Base-by-base conservation (phyloP, 768 basidiomycete genomes). In the Boletus sp. region DNA sequence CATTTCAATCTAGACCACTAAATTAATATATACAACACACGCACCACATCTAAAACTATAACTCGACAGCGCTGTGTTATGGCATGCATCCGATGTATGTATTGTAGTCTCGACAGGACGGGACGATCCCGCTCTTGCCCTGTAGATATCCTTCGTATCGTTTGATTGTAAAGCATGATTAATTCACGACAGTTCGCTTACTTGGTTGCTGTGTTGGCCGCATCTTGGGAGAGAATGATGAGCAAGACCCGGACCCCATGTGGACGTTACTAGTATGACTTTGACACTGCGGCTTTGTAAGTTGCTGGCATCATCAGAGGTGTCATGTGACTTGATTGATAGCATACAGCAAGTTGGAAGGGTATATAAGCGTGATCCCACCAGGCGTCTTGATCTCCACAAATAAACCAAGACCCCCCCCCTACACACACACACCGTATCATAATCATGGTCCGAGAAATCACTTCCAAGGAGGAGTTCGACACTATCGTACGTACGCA, bases 401-500 rank as follows among this genome's bases (percentile, higher is more conserved):
- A 7, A 40, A 40, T 7, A 32, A 14, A 7, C 10, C 14, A 28
- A 41, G 32, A 55, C 8, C 14, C 5, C 9, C 20, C 15, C 17
- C 14, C 10, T 7, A n/a, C n/a, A n/a, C n/a, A n/a, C n/a, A n/a
- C n/a, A n/a, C n/a, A n/a, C n/a, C n/a, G n/a, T n/a, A 28, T 7
- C n/a, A 44, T 20, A 28, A 50, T 10, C 44, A 63, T 59, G 61
- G 62, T 63, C 17, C 1, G 29, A 28, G 0, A 9, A 5, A 56
- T 63, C 30, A 7, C 1, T 1, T 47, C 54, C 18, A 12, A 33
- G 9, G 11, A 6, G 1, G 3, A 63, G 11, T 63, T 56, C 41
- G 24, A 59, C 1, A 1, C 7, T 1, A 17, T 63, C 7, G 62
- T 63, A 63, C 24, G 62, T 50, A 33, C 18, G 11, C n/a, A 12